Percentiles rank a stretch among this genome's conserved stretches.
phyloP scores from a whole-genome alignment of 352 stramenopile genomes.

The Phytopythium aichiense region DNA sequence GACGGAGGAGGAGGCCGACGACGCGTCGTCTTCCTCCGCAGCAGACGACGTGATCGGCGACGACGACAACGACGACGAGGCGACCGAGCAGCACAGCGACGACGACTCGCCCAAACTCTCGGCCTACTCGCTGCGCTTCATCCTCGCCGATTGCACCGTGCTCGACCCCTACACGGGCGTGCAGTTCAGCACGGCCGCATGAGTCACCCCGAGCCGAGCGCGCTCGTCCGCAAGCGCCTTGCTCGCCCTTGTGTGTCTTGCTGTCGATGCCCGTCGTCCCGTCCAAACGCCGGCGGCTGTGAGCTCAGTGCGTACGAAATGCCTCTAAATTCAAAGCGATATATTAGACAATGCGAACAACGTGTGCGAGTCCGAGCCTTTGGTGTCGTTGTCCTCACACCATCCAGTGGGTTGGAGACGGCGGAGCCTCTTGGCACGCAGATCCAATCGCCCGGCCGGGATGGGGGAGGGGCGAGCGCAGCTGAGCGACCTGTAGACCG shows the following conservation, averaged over 20 bases:
- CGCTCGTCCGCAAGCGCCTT: not conserved
- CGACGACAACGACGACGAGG: slow-evolving; percentile 30
- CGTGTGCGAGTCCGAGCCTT: not conserved
- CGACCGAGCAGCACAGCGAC: slow-evolving; percentile 2
- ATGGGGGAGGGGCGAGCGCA: too few relatives aligned
- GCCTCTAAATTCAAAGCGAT: slow-evolving; percentile 1
- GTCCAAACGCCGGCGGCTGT: not conserved
- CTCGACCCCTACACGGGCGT: slow-evolving; percentile 60
- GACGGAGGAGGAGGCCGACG: slow-evolving; percentile 35
- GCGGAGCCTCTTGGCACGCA: too few relatives aligned
- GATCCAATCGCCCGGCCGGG: too few relatives aligned
- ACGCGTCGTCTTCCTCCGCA: slow-evolving; percentile 22
- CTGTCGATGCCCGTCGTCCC: not conserved
- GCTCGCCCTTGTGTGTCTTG: not conserved
- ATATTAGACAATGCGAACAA: slow-evolving; percentile 3
- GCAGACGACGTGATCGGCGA: slow-evolving; percentile 31
- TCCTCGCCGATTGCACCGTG: slow-evolving; percentile 69
- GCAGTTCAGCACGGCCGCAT: slow-evolving; percentile 39
- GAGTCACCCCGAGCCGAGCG: slow-evolving; percentile 2
- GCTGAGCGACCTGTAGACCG: too few relatives aligned
- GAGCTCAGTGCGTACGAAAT: not conserved
- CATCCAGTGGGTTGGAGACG: too few relatives aligned
- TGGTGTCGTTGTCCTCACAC: not conserved
- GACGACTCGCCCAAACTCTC: slow-evolving; percentile 27
- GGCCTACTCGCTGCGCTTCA: slow-evolving; percentile 79